A percentile compares a stretch with the other conserved stretches of the same genome.
Evolutionary conservation across 768 basidiomycete species (phyloP).

Genomic region (Hericium rajendrae): DNA sequence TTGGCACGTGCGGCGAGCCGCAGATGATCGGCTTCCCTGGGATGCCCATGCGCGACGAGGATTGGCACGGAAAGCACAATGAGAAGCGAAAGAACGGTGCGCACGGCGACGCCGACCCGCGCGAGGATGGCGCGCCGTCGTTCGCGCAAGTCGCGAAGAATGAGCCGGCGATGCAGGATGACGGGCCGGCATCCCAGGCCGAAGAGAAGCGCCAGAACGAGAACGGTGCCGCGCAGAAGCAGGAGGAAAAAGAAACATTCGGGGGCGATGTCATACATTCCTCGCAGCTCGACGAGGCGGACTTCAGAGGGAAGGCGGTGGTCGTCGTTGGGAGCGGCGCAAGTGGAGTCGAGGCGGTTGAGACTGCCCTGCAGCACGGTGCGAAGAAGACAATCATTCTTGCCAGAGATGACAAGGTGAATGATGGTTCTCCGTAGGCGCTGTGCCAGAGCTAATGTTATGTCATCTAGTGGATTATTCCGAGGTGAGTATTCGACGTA

Average conservation of each 20-base stretch:
- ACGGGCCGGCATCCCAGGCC: background rate
- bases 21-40: conserved; percentile 35
- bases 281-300: conserved; percentile 32
- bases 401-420: conserved; percentile 31
- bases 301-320: conserved; percentile 31
- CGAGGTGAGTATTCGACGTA: conserved; percentile 10
- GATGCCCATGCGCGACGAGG: conserved; percentile 26
- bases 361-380: conserved; percentile 26
- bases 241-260: conserved; percentile 19
- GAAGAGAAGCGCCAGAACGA: background rate
- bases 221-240: conserved; percentile 1
- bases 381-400: conserved; percentile 29
- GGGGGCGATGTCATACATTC: conserved; percentile 36
- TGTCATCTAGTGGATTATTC: conserved; percentile 34
- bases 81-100: background rate
- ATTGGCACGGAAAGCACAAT: background rate
- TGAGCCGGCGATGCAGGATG: background rate
- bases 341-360: conserved; percentile 39
- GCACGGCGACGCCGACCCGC: background rate
- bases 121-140: background rate
- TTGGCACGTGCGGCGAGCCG: conserved; percentile 42
- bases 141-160: background rate
- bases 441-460: conserved; percentile 31
- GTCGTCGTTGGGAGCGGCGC: conserved; percentile 45
- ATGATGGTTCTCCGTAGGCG: background rate